Base-by-base conservation (phyloP, 306 rosid genomes). In the Castanea sativa region DNA sequence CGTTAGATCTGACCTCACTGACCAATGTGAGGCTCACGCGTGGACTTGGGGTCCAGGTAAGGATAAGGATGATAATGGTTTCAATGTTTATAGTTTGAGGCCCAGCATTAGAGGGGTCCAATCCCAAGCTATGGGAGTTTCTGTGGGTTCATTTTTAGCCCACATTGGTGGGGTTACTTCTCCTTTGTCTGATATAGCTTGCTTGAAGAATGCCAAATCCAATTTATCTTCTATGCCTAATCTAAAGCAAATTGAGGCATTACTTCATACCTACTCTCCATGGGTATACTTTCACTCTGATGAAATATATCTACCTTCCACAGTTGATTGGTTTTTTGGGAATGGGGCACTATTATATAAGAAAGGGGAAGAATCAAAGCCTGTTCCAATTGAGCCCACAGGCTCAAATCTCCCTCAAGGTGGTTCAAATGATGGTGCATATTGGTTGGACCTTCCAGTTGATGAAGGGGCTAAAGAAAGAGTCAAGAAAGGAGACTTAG, bases 401-500 rank as follows among this genome's bases (percentile, higher is more conserved):
- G 96, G 98, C 2, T 67, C 91, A 2, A 90, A 88, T 75, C 92
- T 94, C 64, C 97, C 96, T 4, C 90, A 87, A 41, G 91, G 88
- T 20, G 93, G 83, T 11, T 33, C 84, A 68, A 85, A 92, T 45
- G 90, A 80, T 30, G 89, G 92, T 19, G 73, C 77, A 1, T 94
- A 82, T 73, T 94, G 97, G 98, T 0, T 94, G 43, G 91, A 92
- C 83, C 79, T 92, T 2, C 94, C 98, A 0, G 45, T 12, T 1
- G 96, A 88, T 30, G 11, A 84, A 55, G 63, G 72, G 16, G 78
- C 77, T 16, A 80, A 41, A 76, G 90, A 80, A 23, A 85, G 81
- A 25, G 87, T 92, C 4, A 92, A 84, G 73, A 83, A 72, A 18
- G 97, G 96, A 27, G 84, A 94, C 55, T 76, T 94, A 51, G 74